A percentile compares a stretch with the other conserved stretches of the same genome.
phyloP scores from a whole-genome alignment of 345 rosid species.

The Acer saccharum region DNA sequence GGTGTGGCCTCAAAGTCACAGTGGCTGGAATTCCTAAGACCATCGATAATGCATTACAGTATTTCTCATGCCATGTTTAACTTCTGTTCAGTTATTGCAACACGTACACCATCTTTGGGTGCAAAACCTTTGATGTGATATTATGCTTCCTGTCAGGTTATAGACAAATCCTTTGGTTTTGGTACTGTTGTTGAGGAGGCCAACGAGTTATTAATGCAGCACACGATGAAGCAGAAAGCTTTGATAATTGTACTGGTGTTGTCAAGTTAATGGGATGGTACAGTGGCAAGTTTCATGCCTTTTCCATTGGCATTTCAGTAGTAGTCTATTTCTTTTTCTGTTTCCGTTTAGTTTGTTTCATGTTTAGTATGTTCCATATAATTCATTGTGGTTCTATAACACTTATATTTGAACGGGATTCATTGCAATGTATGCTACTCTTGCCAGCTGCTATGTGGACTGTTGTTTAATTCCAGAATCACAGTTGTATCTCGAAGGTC shows the following conservation, averaged over 20 bases:
- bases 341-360: not conserved
- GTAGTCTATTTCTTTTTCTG: slow-evolving; percentile 11
- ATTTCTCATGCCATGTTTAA: not conserved
- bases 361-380: too few relatives aligned
- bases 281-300: slow-evolving; percentile 33
- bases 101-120: not conserved
- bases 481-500: slow-evolving; percentile 66
- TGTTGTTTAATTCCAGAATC: slow-evolving; percentile 68
- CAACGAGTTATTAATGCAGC: slow-evolving; percentile 69
- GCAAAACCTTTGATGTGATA: not conserved
- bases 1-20: slow-evolving; percentile 82
- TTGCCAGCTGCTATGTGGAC: slow-evolving; percentile 68
- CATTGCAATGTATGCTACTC: slow-evolving; percentile 67
- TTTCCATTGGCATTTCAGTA: too few relatives aligned
- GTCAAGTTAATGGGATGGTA: slow-evolving; percentile 69
- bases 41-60: slow-evolving; percentile 48
- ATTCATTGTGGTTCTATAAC: not conserved
- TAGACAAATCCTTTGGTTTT: slow-evolving; percentile 75
- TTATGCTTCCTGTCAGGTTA: slow-evolving; percentile 40
- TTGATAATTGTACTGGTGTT: slow-evolving; percentile 57
- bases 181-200: slow-evolving; percentile 72
- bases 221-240: slow-evolving; percentile 60
- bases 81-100: not conserved
- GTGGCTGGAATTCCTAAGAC: slow-evolving; percentile 75
- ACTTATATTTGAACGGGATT: slow-evolving; percentile 39